These are phyloP conservation scores for Mallotus nudiflorus DNA, from an alignment of 345 rosid genomes.

Conservation along the genomic window DNA sequence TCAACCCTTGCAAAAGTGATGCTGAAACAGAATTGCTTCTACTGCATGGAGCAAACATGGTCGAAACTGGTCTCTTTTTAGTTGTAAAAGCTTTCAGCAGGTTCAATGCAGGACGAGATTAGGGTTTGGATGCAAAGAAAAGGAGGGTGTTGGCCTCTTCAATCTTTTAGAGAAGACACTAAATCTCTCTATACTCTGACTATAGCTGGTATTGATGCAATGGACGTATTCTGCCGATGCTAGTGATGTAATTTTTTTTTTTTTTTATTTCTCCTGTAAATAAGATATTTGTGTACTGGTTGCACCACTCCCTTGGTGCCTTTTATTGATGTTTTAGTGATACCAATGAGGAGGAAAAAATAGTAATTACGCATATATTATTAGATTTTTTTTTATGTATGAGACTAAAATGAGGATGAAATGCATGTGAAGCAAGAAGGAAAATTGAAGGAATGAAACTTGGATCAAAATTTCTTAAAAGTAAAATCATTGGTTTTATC, in stretches of 20 bases:
- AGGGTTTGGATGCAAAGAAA: not conserved
- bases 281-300: not conserved
- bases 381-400: too few relatives aligned
- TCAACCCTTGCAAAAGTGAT: not conserved
- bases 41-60: not conserved
- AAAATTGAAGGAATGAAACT: too few relatives aligned
- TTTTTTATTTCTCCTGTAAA: not conserved
- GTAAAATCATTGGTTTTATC: too few relatives aligned
- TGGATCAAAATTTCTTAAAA: too few relatives aligned
- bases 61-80: not conserved
- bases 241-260: not conserved
- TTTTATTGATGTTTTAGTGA: too few relatives aligned
- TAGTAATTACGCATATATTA: too few relatives aligned
- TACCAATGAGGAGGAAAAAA: too few relatives aligned
- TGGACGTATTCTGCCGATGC: not conserved
- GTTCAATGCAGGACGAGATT: not conserved
- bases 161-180: not conserved
- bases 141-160: not conserved
- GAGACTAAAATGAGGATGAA: too few relatives aligned
- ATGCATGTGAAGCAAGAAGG: too few relatives aligned
- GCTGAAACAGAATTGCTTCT: not conserved
- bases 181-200: not conserved
- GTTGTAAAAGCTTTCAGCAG: not conserved
- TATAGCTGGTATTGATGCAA: not conserved
- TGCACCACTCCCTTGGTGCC: not conserved